Evolutionary conservation across 768 basidiomycete species (phyloP).

Genomic region (Mycena floridula): DNA sequence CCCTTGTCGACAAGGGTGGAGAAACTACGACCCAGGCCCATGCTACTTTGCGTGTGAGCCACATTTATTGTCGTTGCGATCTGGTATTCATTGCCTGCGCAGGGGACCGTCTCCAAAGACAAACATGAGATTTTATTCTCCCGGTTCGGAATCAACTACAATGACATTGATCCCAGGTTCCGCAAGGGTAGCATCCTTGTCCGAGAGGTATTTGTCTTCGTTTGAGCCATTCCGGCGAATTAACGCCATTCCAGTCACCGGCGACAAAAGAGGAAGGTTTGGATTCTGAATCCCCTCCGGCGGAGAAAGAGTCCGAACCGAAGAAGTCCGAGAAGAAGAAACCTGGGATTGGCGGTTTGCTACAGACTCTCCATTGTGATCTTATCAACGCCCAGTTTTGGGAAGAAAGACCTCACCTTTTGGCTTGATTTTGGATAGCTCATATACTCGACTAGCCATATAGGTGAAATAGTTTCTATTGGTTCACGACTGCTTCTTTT

Average conservation of each 20-base stretch:
- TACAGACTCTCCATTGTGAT: constrained; percentile 59
- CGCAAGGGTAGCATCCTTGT: constrained; percentile 84
- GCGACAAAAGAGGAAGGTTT: too few relatives aligned
- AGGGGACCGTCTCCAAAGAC: constrained; percentile 86
- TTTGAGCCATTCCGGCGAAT: too few relatives aligned
- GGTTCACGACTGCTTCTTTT: too few relatives aligned
- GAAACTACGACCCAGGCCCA: constrained; percentile 79
- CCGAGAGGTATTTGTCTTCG: too few relatives aligned
- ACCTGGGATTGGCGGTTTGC: constrained; percentile 9
- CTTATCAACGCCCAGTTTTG: constrained; percentile 82
- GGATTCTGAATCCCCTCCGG: too few relatives aligned
- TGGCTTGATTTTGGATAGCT: constrained; percentile 21
- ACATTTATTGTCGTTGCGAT: not conserved
- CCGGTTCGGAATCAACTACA: constrained; percentile 86
- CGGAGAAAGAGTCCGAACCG: too few relatives aligned
- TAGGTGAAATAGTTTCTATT: too few relatives aligned
- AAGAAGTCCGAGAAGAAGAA: too few relatives aligned
- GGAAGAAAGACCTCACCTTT: constrained; percentile 50
- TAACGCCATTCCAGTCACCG: too few relatives aligned
- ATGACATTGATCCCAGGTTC: constrained; percentile 59
- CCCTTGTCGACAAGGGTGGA: constrained; percentile 79
- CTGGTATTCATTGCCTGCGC: not conserved
- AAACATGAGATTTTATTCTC: constrained; percentile 91
- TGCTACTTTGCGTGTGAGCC: constrained; percentile 60
- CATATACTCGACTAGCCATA: too few relatives aligned